A percentile compares a stretch with the other conserved stretches of the same genome.
These are phyloP conservation scores for Aspergillus piperis DNA, from an alignment of 2,329 filamentous ascomycete species.

Conservation along the genomic window DNA sequence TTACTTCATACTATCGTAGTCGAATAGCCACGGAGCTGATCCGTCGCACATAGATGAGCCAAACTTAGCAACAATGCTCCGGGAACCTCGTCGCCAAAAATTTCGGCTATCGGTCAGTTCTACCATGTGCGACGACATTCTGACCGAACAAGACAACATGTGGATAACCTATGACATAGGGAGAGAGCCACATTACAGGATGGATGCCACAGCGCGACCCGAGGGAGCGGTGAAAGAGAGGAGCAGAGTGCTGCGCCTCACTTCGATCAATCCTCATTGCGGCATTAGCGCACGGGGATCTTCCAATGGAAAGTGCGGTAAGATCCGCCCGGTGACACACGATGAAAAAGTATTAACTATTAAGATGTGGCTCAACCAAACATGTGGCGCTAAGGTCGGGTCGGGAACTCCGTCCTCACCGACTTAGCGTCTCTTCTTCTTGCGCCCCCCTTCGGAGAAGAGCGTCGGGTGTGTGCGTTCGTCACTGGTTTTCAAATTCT, in stretches of 20 bases:
- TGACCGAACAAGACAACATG: constrained; percentile 1
- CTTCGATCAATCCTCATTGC: constrained; percentile 2
- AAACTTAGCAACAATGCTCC: neutral
- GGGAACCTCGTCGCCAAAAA: neutral
- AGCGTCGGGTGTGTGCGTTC: constrained; percentile 11
- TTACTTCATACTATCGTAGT: neutral
- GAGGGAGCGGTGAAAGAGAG: constrained; percentile 23
- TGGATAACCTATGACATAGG: constrained; percentile 10
- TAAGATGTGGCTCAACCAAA: constrained; percentile 21
- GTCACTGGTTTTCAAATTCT: neutral
- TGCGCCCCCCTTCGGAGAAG: constrained; percentile 13
- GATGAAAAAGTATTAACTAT: constrained; percentile 10
- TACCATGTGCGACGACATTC: constrained; percentile 5
- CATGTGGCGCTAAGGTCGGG: constrained; percentile 20
- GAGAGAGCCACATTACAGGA: neutral
- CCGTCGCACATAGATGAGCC: neutral
- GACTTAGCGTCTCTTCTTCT: constrained; percentile 12
- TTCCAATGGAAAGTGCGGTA: constrained; percentile 21
- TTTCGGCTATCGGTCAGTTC: neutral
- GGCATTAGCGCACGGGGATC: constrained; percentile 14
- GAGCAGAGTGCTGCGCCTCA: constrained; percentile 23
- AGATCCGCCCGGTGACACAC: constrained; percentile 20
- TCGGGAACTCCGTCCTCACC: constrained; percentile 19
- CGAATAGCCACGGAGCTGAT: neutral
- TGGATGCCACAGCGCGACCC: neutral